Evolutionary conservation across 805 yeast species (phyloP).

Genomic region (Metschnikowia shivogae): DNA sequence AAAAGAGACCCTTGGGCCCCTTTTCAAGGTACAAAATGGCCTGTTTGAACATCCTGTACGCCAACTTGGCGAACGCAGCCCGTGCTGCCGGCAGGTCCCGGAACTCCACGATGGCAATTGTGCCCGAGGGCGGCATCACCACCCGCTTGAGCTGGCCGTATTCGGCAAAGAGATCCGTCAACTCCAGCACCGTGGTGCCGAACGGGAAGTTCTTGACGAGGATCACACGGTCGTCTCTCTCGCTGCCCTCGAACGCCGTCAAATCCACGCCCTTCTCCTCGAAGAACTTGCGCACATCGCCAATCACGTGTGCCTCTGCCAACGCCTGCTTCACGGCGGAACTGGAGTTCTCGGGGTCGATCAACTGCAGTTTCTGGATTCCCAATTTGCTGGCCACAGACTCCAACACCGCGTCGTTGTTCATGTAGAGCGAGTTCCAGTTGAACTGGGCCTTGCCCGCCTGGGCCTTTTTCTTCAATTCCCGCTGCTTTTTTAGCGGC

Average conservation of each 20-base stretch:
- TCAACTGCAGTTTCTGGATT: conserved; percentile 71
- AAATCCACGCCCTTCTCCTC: conserved; percentile 84
- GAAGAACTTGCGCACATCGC: conserved; percentile 84
- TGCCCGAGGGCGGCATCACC: conserved; percentile 94
- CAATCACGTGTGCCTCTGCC: conserved; percentile 94
- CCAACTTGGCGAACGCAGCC: conserved; percentile 80
- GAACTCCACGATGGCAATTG: conserved; percentile 90
- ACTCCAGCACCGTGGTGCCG: conserved; percentile 76
- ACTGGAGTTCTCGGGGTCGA: conserved; percentile 80
- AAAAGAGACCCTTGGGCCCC: conserved; percentile 83
- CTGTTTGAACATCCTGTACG: conserved; percentile 84
- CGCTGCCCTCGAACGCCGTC: conserved; percentile 58
- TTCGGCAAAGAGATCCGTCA: conserved; percentile 75
- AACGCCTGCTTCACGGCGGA: conserved; percentile 96
- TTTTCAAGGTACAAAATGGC: conserved; percentile 87
- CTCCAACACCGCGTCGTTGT: conserved; percentile 85
- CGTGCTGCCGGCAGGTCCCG: conserved; percentile 80
- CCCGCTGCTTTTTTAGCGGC: conserved; percentile 89
- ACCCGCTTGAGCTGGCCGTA: conserved; percentile 77
- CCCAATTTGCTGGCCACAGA: conserved; percentile 86
- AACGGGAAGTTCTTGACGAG: conserved; percentile 87
- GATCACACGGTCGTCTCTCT: conserved; percentile 75
- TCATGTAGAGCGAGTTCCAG: conserved; percentile 93
- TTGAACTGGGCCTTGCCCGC: conserved; percentile 86
- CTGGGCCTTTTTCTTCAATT: conserved; percentile 73